These are phyloP conservation scores for Eremochloa ophiuroides DNA, from an alignment of 176 grass and related monocot genomes.

Conservation along the genomic window DNA sequence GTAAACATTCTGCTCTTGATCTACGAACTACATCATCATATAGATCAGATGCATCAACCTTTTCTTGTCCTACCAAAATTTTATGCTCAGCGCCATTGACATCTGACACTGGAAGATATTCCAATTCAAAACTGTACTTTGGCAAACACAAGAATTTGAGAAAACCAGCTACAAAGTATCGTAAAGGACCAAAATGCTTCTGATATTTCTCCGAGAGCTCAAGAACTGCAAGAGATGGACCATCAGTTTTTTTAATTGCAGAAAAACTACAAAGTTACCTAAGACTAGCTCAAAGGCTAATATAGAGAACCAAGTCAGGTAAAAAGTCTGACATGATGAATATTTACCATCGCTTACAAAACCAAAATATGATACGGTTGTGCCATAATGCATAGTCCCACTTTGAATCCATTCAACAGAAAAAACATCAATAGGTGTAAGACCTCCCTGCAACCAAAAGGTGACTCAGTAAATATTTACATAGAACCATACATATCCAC, in stretches of 20 bases:
- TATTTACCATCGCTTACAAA: conserved; percentile 97
- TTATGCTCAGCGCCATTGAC: conserved; percentile 36
- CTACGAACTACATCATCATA: conserved; percentile 70
- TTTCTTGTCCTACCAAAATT: conserved; percentile 39
- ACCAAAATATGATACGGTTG: conserved; percentile 97
- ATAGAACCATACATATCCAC: conserved; percentile 4
- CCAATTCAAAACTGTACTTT: conserved; percentile 93
- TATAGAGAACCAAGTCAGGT: neutral
- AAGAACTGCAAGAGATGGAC: conserved; percentile 63
- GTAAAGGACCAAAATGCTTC: conserved; percentile 85
- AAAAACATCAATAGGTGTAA: conserved; percentile 93
- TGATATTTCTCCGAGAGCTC: conserved; percentile 97
- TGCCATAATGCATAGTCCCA: conserved; percentile 78
- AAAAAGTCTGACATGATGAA: conserved; percentile 2
- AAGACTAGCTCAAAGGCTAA: conserved; percentile 28
- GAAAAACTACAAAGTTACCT: neutral
- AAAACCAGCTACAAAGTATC: conserved; percentile 96
- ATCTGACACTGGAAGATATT: conserved; percentile 77
- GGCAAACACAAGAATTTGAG: conserved; percentile 93
- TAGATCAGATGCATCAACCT: conserved; percentile 56
- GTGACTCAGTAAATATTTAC: neutral
- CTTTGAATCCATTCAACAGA: conserved; percentile 95
- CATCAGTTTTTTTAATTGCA: conserved; percentile 3
- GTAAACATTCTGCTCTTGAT: conserved; percentile 78
- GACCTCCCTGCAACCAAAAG: conserved; percentile 66